Percentiles rank a stretch among this genome's conserved stretches.
These are phyloP conservation scores for Endocalyx cinctus DNA, from an alignment of 2,329 filamentous ascomycete species.

Conservation along the genomic window DNA sequence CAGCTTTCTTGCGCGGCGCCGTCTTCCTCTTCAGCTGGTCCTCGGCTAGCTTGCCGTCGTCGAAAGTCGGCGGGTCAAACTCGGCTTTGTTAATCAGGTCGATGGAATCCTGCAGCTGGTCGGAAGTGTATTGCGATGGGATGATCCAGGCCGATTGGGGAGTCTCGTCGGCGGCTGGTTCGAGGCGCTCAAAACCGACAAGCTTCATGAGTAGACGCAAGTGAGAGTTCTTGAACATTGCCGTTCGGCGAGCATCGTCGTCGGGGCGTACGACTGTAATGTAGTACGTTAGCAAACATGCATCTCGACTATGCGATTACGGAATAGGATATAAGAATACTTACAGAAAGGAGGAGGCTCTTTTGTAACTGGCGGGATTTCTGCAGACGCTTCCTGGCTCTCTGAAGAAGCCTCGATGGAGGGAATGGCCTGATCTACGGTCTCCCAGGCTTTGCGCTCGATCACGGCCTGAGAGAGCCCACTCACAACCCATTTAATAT, in stretches of 20 bases:
- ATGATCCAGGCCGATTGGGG: slow-evolving; percentile 75
- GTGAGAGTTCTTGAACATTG: slow-evolving; percentile 86
- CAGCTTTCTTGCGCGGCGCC: slow-evolving; percentile 48
- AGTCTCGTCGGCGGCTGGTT: slow-evolving; percentile 59
- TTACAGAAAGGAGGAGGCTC: slow-evolving; percentile 50
- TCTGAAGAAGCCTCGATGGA: slow-evolving; percentile 30
- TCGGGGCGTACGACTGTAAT: slow-evolving; percentile 61
- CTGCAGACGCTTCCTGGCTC: slow-evolving; percentile 18
- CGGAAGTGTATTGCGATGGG: slow-evolving; percentile 59
- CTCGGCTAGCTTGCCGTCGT: slow-evolving; percentile 69
- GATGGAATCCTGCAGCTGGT: slow-evolving; percentile 63
- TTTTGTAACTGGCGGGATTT: slow-evolving; percentile 25
- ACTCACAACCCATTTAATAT: slow-evolving; percentile 77
- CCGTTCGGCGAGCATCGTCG: slow-evolving; percentile 60
- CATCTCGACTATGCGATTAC: background rate
- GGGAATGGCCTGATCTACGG: slow-evolving; percentile 59
- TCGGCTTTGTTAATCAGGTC: slow-evolving; percentile 73
- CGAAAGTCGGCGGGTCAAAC: slow-evolving; percentile 71
- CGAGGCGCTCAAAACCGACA: slow-evolving; percentile 61
- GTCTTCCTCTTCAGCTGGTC: slow-evolving; percentile 74
- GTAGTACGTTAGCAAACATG: slow-evolving; percentile 29
- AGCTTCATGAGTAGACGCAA: slow-evolving; percentile 80
- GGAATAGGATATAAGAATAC: slow-evolving; percentile 20
- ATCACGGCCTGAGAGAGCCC: slow-evolving; percentile 62
- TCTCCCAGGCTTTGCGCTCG: slow-evolving; percentile 74